phyloP scores from a whole-genome alignment of 306 rosid species.

The Vigna reflexopilosa region DNA sequence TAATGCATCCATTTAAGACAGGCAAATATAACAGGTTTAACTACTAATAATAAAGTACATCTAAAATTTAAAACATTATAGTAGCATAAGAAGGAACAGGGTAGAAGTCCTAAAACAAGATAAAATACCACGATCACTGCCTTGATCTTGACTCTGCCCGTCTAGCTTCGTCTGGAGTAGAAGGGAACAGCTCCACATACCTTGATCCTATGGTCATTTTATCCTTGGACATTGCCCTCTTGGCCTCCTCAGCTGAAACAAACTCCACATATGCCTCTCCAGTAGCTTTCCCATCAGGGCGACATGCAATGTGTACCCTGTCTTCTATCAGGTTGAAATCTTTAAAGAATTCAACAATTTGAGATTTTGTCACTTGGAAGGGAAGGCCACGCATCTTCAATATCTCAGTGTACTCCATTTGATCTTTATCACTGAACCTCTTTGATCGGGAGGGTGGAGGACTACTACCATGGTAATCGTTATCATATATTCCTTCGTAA shows the following conservation, averaged over 20 bases:
- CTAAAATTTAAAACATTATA: slow-evolving; percentile 40
- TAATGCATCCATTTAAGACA: slow-evolving; percentile 43
- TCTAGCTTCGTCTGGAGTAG: slow-evolving; percentile 95
- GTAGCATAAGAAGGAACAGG: slow-evolving; percentile 37
- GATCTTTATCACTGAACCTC: slow-evolving; percentile 90
- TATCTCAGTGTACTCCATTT: slow-evolving; percentile 94
- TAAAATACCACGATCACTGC: slow-evolving; percentile 61
- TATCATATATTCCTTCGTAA: slow-evolving; percentile 87
- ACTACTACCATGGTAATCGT: slow-evolving; percentile 86
- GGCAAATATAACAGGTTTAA: slow-evolving; percentile 42
- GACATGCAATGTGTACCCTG: slow-evolving; percentile 86
- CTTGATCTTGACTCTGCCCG: slow-evolving; percentile 96
- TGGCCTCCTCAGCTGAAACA: slow-evolving; percentile 84
- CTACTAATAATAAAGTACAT: slow-evolving; percentile 41
- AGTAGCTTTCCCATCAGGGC: slow-evolving; percentile 96
- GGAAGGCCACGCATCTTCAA: slow-evolving; percentile 99
- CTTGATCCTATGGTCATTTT: slow-evolving; percentile 98
- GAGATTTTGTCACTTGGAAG: slow-evolving; percentile 66
- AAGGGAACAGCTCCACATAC: slow-evolving; percentile 98
- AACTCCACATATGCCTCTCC: slow-evolving; percentile 99
- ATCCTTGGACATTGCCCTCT: slow-evolving; percentile 92
- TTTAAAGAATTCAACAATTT: slow-evolving; percentile 78
- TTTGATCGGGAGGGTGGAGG: slow-evolving; percentile 90
- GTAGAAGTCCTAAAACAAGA: slow-evolving; percentile 42
- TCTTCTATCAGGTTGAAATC: slow-evolving; percentile 82